Evolutionary conservation across 2,329 filamentous ascomycete species (phyloP), one percentile per base, ranked within the genome.

Genomic region (Colletotrichum spinosum): DNA sequence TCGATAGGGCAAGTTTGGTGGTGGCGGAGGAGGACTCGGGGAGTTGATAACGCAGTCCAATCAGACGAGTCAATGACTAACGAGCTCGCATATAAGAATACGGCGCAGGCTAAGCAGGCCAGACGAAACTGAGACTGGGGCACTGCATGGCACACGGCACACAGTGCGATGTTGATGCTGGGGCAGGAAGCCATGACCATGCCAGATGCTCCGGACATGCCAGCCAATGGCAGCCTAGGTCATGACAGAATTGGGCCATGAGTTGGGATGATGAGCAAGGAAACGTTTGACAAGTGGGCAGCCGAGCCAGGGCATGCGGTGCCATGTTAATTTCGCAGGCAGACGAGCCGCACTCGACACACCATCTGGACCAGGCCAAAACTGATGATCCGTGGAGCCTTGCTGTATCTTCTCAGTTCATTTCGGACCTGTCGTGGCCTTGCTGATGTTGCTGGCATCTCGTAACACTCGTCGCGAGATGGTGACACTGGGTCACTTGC

Each of bases 201-300:
- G 35, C 42, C 58, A 63, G 57, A 59, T 37, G 63, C 38, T 44
- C 44, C 52, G 51, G 55, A 55, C 50, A 38, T 39, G 46, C 60
- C 51, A 65, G 65, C 65, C 65, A 67, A 65, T 67, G 15, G 35
- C 45, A 65, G 15, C 17, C n/a, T 8, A 34, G 44, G 37, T 11
- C 49, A 55, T 52, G 55, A 42, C 55, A 67, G 65, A 65, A 67
- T 65, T 60, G 38, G 65, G 65, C 46, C 65, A 67, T 60, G 55
- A 53, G 51, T 49, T 60, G 60, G 60, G 46, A 39, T 42, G 52
- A 10, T 37, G 13, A 42, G 37, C 46, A 60, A 39, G 56, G 56
- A 60, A 60, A 39, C 11, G 35, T 33, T 45, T 48, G 50, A 45
- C 34, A 46, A 52, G 52, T 62, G 51, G 45, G 39, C 39, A 46